phyloP scores from a whole-genome alignment of 371 early-diverging fungal species.

The Mortierella sp. region DNA sequence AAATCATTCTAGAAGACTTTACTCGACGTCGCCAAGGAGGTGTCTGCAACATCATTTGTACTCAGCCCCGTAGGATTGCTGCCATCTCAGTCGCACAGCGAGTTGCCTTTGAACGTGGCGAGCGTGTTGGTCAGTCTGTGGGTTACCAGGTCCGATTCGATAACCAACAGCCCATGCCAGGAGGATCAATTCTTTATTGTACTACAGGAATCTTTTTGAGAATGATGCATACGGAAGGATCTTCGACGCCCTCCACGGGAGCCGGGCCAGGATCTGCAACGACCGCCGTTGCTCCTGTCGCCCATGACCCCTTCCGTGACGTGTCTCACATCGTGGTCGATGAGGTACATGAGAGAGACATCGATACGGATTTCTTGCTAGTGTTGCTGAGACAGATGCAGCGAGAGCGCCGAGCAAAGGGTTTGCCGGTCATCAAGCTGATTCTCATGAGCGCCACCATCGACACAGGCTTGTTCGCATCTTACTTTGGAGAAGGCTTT shows the following conservation, averaged over 20 bases:
- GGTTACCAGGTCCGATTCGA: slow-evolving; percentile 81
- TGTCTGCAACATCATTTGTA: slow-evolving; percentile 71
- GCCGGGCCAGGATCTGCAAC: slow-evolving; percentile 1
- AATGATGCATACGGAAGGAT: slow-evolving; percentile 62
- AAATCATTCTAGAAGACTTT: slow-evolving; percentile 69
- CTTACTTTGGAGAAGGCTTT: slow-evolving; percentile 65
- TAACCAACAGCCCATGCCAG: slow-evolving; percentile 54
- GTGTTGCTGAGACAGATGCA: slow-evolving; percentile 58
- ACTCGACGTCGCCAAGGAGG: slow-evolving; percentile 46
- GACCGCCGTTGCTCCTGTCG: slow-evolving; percentile 5
- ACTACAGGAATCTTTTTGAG: slow-evolving; percentile 72
- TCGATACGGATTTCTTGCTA: slow-evolving; percentile 75
- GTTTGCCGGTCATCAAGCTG: slow-evolving; percentile 52
- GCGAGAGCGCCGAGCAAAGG: slow-evolving; percentile 52
- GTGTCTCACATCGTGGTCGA: slow-evolving; percentile 73
- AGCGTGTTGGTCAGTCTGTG: slow-evolving; percentile 56
- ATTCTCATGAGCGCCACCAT: slow-evolving; percentile 83
- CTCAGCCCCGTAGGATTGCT: slow-evolving; percentile 89
- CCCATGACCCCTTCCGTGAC: slow-evolving; percentile 57
- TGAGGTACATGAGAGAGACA: slow-evolving; percentile 76
- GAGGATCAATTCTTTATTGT: slow-evolving; percentile 63
- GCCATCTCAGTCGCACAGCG: slow-evolving; percentile 86
- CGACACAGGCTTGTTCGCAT: slow-evolving; percentile 62
- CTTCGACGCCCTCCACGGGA: slow-evolving; percentile 1
- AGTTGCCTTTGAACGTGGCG: slow-evolving; percentile 75